Percentiles rank a stretch among this genome's conserved stretches.
These are phyloP conservation scores for Podaxis sp. DNA, from an alignment of 768 basidiomycete genomes.

Conservation along the genomic window DNA sequence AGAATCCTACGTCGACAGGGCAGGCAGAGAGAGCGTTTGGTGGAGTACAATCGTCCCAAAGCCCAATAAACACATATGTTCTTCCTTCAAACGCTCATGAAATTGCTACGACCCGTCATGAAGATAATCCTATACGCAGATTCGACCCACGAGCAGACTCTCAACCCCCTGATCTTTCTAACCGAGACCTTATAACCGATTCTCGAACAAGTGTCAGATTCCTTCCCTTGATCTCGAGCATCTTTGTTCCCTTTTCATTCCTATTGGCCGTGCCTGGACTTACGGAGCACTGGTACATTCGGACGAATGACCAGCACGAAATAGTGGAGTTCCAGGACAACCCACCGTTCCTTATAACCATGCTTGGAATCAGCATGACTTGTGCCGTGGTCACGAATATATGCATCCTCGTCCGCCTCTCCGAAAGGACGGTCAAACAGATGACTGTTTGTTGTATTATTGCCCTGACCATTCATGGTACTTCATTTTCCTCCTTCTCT, in stretches of 20 bases:
- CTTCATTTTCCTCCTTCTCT: slow-evolving; percentile 19
- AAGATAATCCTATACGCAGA: not conserved
- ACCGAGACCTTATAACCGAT: slow-evolving; percentile 28
- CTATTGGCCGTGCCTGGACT: slow-evolving; percentile 82
- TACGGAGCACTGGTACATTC: slow-evolving; percentile 74
- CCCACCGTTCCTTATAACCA: slow-evolving; percentile 56
- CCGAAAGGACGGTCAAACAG: slow-evolving; percentile 62
- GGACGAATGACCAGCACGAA: slow-evolving; percentile 43
- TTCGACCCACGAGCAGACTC: not conserved
- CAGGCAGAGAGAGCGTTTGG: not conserved
- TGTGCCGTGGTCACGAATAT: slow-evolving; percentile 69
- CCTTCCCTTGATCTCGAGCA: slow-evolving; percentile 65
- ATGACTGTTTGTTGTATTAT: slow-evolving; percentile 67
- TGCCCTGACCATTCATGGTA: slow-evolving; percentile 71
- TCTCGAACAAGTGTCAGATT: slow-evolving; percentile 42
- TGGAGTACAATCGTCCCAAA: not conserved
- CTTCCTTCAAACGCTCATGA: not conserved
- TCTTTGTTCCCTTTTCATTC: slow-evolving; percentile 74
- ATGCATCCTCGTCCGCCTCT: slow-evolving; percentile 66
- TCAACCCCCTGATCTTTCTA: not conserved
- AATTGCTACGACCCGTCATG: not conserved
- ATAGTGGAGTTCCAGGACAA: slow-evolving; percentile 51
- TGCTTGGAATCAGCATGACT: slow-evolving; percentile 63
- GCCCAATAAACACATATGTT: not conserved
- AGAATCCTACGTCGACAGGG: not conserved